phyloP scores from a whole-genome alignment of 2,329 filamentous ascomycete genomes.

The Beauveria varroae region DNA sequence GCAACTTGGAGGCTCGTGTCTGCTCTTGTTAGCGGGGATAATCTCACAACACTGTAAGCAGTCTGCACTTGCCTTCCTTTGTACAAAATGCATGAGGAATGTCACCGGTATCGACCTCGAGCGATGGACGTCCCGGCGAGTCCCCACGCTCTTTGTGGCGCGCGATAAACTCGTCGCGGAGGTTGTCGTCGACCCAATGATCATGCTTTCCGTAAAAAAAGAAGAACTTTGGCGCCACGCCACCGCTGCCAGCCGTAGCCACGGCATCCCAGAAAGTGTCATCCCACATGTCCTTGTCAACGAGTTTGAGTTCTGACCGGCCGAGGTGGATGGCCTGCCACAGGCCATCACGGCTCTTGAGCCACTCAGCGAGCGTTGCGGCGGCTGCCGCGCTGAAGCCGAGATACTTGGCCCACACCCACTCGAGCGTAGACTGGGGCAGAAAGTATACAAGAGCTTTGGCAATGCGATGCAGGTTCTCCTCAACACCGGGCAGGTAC shows the following conservation, averaged over 20 bases:
- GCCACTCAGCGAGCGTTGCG: slow-evolving; percentile 43
- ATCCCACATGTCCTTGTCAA: slow-evolving; percentile 52
- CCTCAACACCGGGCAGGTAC: slow-evolving; percentile 32
- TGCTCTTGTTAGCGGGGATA: slow-evolving; percentile 7
- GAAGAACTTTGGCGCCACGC: slow-evolving; percentile 42
- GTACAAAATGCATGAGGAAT: slow-evolving; percentile 56
- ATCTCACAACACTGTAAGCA: background rate
- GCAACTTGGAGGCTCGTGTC: slow-evolving; percentile 23
- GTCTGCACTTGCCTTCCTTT: slow-evolving; percentile 25
- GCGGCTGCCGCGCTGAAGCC: slow-evolving; percentile 43
- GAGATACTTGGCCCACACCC: slow-evolving; percentile 35
- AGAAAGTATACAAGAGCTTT: slow-evolving; percentile 33
- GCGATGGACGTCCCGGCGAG: slow-evolving; percentile 32
- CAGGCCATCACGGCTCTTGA: slow-evolving; percentile 50
- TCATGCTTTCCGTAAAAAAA: slow-evolving; percentile 54
- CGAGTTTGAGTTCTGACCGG: slow-evolving; percentile 51
- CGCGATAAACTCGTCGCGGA: slow-evolving; percentile 49
- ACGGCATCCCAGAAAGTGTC: slow-evolving; percentile 48
- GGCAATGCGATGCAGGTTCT: slow-evolving; percentile 33
- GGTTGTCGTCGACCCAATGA: slow-evolving; percentile 53
- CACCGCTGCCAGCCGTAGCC: slow-evolving; percentile 2
- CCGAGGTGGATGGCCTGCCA: slow-evolving; percentile 53
- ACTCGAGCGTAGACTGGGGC: slow-evolving; percentile 32
- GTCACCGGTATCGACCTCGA: slow-evolving; percentile 47
- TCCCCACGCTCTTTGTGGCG: slow-evolving; percentile 25